Evolutionary conservation across 495 filamentous ascomycete species (phyloP), one percentile per base, ranked within the genome.

Genomic region (Xylaria telfairii): DNA sequence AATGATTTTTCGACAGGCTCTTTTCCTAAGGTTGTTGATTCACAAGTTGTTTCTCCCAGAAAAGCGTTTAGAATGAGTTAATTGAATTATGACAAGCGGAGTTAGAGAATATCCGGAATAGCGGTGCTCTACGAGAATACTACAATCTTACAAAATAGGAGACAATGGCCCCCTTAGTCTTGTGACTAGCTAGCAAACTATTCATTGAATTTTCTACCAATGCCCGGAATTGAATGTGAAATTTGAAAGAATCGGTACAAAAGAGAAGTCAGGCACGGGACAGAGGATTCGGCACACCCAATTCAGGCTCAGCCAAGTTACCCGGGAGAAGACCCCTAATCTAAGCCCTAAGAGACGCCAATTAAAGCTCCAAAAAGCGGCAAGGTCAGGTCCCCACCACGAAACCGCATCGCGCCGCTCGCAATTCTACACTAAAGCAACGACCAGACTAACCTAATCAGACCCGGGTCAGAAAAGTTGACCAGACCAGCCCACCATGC

Each of bases 391-490:
- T 30, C 41, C 41, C 61, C 61, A 64, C 61, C 39, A 46, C 41
- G 1, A 19, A 24, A 1, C 59, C 21, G 32, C 59, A n/a, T n/a
- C 41, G 61, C n/a, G 39, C 41, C 34, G 39, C 42, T 30, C 28
- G 17, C 39, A 24, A 65, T 49, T 28, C 2, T 44, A 65, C 10
- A 17, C 44, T 51, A 47, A 51, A n/a, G 15, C 15, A 37, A 65
- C 30, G 42, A 34, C 56, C 7, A 21, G 7, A 37, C 62, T 65
- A 65, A 10, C 30, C 62, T 37, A 28, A 32, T 44, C 61, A 89
- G 66, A 92, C 28, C 4, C 24, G 24, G 12, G 12, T 6, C 12
- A 54, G 26, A 46, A 64, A 63, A 47, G 61, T 39, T 32, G 41
- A 28, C 19, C n/a, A 42, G 9, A 32, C 15, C 41, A 30, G 61